Evolutionary conservation across 768 basidiomycete genomes (phyloP), one percentile per base, ranked within the genome.

Genomic region (Lactarius akahatsu): DNA sequence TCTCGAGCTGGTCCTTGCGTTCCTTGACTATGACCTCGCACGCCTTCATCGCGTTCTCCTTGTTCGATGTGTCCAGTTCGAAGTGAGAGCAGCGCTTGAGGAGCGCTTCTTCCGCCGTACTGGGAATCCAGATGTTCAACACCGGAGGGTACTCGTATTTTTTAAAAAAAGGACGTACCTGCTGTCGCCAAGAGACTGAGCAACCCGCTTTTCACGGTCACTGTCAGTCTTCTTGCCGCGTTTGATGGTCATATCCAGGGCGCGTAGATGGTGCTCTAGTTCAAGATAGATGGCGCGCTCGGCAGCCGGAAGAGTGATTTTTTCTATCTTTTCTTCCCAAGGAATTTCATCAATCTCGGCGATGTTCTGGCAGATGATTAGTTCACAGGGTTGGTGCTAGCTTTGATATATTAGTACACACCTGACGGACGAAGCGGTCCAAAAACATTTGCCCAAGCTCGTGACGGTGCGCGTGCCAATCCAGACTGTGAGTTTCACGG

Each of bases 321-420:
- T 79, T 70, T 87, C 81, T 34, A 87, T 77, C 63, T 89, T 80
- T 66, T 82, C 83, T 0, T 82, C 82, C 78, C 87, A 92, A 1
- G 91, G 90, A 64, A 98, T 98, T 77, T 98, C 96, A 67, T 95
- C 94, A 63, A 97, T 98, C 78, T 98, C 96, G 10, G 96, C 94
- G 59, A 96, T 87, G 72, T 97, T 97, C 90, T 97, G 71, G 10
- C 65, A 70, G 36, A 20, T 38, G 57, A 13, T 38, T 57, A 64
- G 61, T 30, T 20, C 11, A 10, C 13, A 6, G 20, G 18, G 41
- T 57, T 15, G 23, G 28, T 26, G 32, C 28, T 30, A 26, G 18
- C 34, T 20, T 1, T 36, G 10, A 26, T 52, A 52, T 23, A 62
- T n/a, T 65, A 38, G 9, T 38, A 74, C 84, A 9, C 67, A 92